Conservation (phyloP, 805 yeast species). For the Sporopachydermia quercuum region DNA sequence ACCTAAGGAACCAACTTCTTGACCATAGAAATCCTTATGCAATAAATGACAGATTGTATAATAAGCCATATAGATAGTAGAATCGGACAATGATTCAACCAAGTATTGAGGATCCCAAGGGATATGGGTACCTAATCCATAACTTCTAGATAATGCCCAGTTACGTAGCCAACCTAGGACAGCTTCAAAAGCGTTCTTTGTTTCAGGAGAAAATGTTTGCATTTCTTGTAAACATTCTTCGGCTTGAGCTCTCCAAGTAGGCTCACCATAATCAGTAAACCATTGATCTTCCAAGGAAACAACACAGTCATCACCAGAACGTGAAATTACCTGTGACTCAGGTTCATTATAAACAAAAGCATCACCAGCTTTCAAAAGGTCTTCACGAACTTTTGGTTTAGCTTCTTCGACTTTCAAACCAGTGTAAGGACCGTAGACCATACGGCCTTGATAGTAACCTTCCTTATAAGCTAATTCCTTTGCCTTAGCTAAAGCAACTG, state of each 20-base stretch:
- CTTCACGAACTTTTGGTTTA: constrained; percentile 73
- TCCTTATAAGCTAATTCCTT: constrained; percentile 93
- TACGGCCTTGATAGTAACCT: constrained; percentile 81
- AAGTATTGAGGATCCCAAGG: constrained; percentile 95
- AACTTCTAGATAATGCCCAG: constrained; percentile 97
- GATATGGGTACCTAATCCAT: constrained; percentile 85
- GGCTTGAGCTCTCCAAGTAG: constrained; percentile 70
- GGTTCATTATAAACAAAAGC: constrained; percentile 94
- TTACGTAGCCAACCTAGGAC: constrained; percentile 91
- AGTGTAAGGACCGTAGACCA: constrained; percentile 66
- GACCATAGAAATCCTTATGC: constrained; percentile 79
- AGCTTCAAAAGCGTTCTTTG: constrained; percentile 83
- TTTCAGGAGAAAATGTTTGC: constrained; percentile 72
- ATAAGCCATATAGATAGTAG: constrained; percentile 90
- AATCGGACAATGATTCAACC: constrained; percentile 90
- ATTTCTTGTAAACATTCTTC: constrained; percentile 60
- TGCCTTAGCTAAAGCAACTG: constrained; percentile 75
- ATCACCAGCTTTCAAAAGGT: constrained; percentile 57
- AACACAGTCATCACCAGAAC: constrained; percentile 94
- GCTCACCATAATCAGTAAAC: constrained; percentile 97
- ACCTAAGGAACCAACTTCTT: constrained; percentile 52
- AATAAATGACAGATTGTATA: constrained; percentile 80
- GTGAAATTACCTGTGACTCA: constrained; percentile 74
- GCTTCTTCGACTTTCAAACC: constrained; percentile 89
- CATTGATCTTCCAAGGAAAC: constrained; percentile 98